Conservation (phyloP, 768 basidiomycete genomes). For the Lentinula sp. region DNA sequence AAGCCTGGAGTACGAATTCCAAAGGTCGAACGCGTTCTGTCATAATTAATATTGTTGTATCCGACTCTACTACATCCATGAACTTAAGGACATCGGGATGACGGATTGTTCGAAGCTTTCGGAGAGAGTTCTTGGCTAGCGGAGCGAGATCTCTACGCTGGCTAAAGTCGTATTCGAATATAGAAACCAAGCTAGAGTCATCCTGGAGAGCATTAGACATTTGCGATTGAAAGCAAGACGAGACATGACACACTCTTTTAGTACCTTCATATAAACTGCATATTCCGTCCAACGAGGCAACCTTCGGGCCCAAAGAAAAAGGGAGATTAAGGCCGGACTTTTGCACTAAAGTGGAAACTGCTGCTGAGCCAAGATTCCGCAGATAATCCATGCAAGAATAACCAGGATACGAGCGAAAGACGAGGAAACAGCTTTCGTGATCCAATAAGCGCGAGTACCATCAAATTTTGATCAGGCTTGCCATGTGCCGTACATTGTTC, state of each 20-base stretch:
- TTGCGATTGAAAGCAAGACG: background rate
- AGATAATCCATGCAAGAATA: slow-evolving; percentile 65
- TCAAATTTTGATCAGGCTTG: background rate
- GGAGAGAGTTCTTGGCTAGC: slow-evolving; percentile 83
- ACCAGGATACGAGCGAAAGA: background rate
- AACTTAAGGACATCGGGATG: slow-evolving; percentile 97
- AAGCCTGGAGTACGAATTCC: slow-evolving; percentile 50
- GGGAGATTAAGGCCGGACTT: slow-evolving; percentile 90
- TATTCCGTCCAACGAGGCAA: slow-evolving; percentile 61
- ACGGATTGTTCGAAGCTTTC: slow-evolving; percentile 83
- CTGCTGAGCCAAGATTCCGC: slow-evolving; percentile 75
- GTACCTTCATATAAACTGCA: slow-evolving; percentile 87
- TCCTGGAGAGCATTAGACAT: slow-evolving; percentile 48
- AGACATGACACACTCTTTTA: slow-evolving; percentile 59
- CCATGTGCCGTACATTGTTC: slow-evolving; percentile 1
- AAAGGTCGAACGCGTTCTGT: slow-evolving; percentile 90
- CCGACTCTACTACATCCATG: slow-evolving; percentile 89
- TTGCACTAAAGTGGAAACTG: slow-evolving; percentile 85
- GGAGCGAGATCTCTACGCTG: slow-evolving; percentile 59
- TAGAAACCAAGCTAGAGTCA: slow-evolving; percentile 76
- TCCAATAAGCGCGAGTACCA: background rate
- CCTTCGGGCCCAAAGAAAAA: slow-evolving; percentile 74
- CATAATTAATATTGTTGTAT: slow-evolving; percentile 83
- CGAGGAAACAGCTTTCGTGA: background rate
- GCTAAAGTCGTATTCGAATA: slow-evolving; percentile 87